Evolutionary conservation across 306 rosid species (phyloP), one percentile per base, ranked within the genome.

Genomic region (Spatholobus suberectus): DNA sequence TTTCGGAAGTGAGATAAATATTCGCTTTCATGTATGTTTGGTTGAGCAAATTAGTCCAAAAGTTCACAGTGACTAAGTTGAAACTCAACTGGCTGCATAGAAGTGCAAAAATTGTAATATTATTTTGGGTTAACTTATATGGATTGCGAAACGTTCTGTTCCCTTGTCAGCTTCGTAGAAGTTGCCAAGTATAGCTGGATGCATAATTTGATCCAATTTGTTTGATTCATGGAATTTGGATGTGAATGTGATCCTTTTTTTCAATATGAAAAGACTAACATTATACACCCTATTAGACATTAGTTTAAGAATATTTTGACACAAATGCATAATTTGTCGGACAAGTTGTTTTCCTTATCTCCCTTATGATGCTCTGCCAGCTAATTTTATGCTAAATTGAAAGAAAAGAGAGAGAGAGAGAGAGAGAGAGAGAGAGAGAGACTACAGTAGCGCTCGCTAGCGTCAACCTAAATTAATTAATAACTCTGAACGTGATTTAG

Each of bases 311-410:
- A 54, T 79, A 66, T 73, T 27, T 62, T 66, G 21, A 44, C 47
- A 10, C 14, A 37, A 43, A 17, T 2, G 55, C 12, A 37, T 27
- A 38, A 13, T 70, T 6, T 43, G 76, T 57, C 18, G 35, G 43
- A 61, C 37, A 6, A 13, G 65, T 32, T 52, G 46, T 29, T 34
- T 7, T 21, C 8, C 32, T 8, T n/a, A 14, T 44, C 52, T 8
- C 58, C 18, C 18, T 68, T 27, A 61, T 10, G 27, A 61, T 73
- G 49, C 57, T 74, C 18, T 67, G 69, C 82, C 81, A 24, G 61
- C 54, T 58, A 69, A 77, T 35, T 59, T 47, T 67, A 14, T 55
- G 65, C 75, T 18, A 5, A 47, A 29, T 46, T 77, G 3, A 4
- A 44, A 2, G 1, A 3, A 0, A 11, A 66, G 10, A 9, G 8